Evolutionary conservation across 2,329 filamentous ascomycete species (phyloP), one percentile per base, ranked within the genome.

Genomic region (Thielaviopsis cerberus): DNA sequence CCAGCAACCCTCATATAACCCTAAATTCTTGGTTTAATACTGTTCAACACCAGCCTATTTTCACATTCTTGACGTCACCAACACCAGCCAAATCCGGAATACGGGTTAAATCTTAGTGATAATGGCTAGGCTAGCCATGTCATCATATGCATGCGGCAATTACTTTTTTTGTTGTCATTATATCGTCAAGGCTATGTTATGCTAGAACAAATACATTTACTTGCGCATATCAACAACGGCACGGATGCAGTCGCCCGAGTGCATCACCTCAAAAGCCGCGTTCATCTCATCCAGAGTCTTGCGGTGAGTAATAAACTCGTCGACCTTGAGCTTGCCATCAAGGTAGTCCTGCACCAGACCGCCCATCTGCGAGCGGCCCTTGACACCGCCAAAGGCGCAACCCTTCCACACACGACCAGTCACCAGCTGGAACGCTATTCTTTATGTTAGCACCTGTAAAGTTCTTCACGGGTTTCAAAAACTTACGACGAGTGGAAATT

Each of bases 231-330:
- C 81, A 57, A 96, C 86, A 10, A 97, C 92, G 65, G 88, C 94
- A 63, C 92, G 87, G 67, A 98, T 96, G 73, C 92, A 98, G 72
- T 97, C 90, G 60, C 92, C 92, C 61, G 82, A 79, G 78, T 96
- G 94, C 92, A 98, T 98, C 65, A 85, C 82, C 63, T 88, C 81
- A 67, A 95, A 98, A 22, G 89, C 91, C 55, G 78, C 75, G 77
- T 97, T 97, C 72, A 98, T 94, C 67, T 86, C 81, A 61, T 74
- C 74, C 51, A 98, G 76, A 3, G 78, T 79, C 75, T 94, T 88
- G 65, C 90, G 83, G 76, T 98, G 92, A 30, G 92, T 98, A 74
- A 98, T 97, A 76, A 97, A 97, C 76, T 98, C 92, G 69, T 97
- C 91, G 52, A 97, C 92, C 83, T 96, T 97, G 69, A 98, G 83